Evolutionary conservation across 2,329 filamentous ascomycete species (phyloP).

Genomic region (Exophiala sp.): DNA sequence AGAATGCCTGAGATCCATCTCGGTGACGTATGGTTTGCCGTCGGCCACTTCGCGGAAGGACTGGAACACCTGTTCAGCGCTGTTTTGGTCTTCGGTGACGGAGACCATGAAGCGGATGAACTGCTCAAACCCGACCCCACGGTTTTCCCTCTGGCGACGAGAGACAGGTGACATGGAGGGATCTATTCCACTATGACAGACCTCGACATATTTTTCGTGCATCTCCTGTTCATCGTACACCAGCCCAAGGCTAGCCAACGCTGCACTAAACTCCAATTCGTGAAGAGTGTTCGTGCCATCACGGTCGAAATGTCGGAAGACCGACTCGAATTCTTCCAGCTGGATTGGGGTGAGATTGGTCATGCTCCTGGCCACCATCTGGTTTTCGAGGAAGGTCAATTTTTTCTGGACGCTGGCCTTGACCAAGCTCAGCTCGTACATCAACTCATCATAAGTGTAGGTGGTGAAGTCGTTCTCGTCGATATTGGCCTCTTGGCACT

Average conservation of each 20-base stretch:
- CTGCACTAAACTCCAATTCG: slow-evolving; percentile 93
- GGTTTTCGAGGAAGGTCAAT: slow-evolving; percentile 91
- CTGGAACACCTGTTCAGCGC: slow-evolving; percentile 96
- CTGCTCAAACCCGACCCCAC: slow-evolving; percentile 88
- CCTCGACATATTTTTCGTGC: slow-evolving; percentile 88
- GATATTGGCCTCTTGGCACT: slow-evolving; percentile 94
- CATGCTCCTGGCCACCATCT: slow-evolving; percentile 97
- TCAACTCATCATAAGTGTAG: slow-evolving; percentile 93
- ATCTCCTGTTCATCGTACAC: slow-evolving; percentile 98
- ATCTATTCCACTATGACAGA: slow-evolving; percentile 47
- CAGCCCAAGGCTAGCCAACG: slow-evolving; percentile 85
- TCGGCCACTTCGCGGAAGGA: slow-evolving; percentile 96
- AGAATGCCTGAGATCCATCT: slow-evolving; percentile 90
- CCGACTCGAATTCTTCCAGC: slow-evolving; percentile 95
- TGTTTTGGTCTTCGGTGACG: slow-evolving; percentile 97
- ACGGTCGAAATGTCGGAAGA: slow-evolving; percentile 95
- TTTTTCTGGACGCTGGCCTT: slow-evolving; percentile 93
- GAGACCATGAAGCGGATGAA: slow-evolving; percentile 99
- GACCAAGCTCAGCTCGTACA: slow-evolving; percentile 87
- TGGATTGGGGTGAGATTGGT: slow-evolving; percentile 98
- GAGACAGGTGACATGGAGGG: slow-evolving; percentile 36
- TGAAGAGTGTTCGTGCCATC: slow-evolving; percentile 84
- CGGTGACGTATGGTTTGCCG: slow-evolving; percentile 97
- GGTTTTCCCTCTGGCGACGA: slow-evolving; percentile 29
- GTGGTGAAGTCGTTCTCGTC: slow-evolving; percentile 99